Percentiles rank a stretch among this genome's conserved stretches.
Evolutionary conservation across 495 filamentous ascomycete species (phyloP).

Genomic region (Hypoxylon subgilvum): DNA sequence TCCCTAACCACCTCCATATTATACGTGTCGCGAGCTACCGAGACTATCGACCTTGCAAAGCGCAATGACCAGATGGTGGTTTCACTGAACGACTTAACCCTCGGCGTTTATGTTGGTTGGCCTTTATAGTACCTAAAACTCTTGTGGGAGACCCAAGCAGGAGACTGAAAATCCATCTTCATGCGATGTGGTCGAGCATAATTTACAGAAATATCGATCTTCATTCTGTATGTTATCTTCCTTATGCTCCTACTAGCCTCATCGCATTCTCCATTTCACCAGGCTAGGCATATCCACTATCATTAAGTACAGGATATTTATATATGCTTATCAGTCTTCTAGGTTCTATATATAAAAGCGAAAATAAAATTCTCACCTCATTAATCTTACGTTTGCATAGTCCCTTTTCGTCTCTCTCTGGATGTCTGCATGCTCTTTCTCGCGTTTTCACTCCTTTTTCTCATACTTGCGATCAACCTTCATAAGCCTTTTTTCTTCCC

Average conservation of each 20-base stretch:
- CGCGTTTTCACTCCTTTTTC: constrained; percentile 17
- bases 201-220: too few species aligned
- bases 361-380: constrained; percentile 10
- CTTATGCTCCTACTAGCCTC: constrained; percentile 7
- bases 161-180: too few species aligned
- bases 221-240: not conserved
- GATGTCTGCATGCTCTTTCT: constrained; percentile 23
- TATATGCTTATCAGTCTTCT: not conserved
- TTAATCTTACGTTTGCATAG: constrained; percentile 10
- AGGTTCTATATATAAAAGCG: too few species aligned
- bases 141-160: too few species aligned
- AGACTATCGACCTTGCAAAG: too few species aligned
- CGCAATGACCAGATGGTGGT: too few species aligned
- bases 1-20: too few species aligned
- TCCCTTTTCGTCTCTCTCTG: constrained; percentile 10
- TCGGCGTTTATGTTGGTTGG: too few species aligned
- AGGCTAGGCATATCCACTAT: constrained; percentile 21
- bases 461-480: constrained; percentile 20
- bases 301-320: constrained; percentile 29
- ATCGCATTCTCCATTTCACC: constrained; percentile 27
- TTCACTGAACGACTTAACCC: too few species aligned
- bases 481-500: constrained; percentile 8
- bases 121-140: too few species aligned
- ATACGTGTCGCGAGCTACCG: too few species aligned
- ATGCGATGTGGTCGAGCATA: too few species aligned